These are phyloP conservation scores for Phoma herbarum DNA, from an alignment of 2,329 filamentous ascomycete species.

Conservation along the genomic window DNA sequence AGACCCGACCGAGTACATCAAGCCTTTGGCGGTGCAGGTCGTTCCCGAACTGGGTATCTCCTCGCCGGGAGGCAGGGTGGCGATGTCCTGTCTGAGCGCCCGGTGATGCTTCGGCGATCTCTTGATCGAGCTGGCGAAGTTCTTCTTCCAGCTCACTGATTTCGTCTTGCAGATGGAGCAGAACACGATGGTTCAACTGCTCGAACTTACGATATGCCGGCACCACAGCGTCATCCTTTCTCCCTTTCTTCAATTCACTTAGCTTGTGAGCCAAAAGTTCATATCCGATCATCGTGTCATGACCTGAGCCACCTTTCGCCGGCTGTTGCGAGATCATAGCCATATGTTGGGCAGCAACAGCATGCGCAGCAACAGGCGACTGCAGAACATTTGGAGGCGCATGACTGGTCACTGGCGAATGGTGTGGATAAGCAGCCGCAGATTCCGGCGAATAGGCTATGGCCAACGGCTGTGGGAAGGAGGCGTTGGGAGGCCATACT, in stretches of 20 bases:
- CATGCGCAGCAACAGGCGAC: conserved; percentile 32
- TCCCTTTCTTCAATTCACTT: conserved; percentile 38
- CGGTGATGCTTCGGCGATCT: conserved; percentile 56
- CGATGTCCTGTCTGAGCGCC: conserved; percentile 38
- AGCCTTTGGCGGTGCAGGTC: conserved; percentile 69
- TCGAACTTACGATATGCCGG: conserved; percentile 87
- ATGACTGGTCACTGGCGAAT: conserved; percentile 34
- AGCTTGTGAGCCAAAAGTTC: conserved; percentile 51
- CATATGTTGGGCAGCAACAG: conserved; percentile 31
- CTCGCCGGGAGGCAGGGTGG: conserved; percentile 67
- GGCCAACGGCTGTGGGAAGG: conserved; percentile 36
- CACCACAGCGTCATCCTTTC: conserved; percentile 30
- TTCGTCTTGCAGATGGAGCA: conserved; percentile 87
- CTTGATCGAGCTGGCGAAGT: conserved; percentile 73
- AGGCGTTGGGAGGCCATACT: conserved; percentile 34
- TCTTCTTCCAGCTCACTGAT: conserved; percentile 82
- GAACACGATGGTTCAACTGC: conserved; percentile 79
- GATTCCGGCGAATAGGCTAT: conserved; percentile 40
- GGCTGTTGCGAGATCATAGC: conserved; percentile 41
- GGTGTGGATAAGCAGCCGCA: conserved; percentile 37
- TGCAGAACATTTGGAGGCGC: conserved; percentile 36
- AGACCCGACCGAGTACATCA: conserved; percentile 69
- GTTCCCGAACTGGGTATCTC: conserved; percentile 62
- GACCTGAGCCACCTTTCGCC: conserved; percentile 32
- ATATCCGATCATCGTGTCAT: conserved; percentile 48